Evolutionary conservation across 1,284 basidiomycete genomes (phyloP), one percentile per base, ranked within the genome.

Genomic region (Melampsora abietis-canadensis): DNA sequence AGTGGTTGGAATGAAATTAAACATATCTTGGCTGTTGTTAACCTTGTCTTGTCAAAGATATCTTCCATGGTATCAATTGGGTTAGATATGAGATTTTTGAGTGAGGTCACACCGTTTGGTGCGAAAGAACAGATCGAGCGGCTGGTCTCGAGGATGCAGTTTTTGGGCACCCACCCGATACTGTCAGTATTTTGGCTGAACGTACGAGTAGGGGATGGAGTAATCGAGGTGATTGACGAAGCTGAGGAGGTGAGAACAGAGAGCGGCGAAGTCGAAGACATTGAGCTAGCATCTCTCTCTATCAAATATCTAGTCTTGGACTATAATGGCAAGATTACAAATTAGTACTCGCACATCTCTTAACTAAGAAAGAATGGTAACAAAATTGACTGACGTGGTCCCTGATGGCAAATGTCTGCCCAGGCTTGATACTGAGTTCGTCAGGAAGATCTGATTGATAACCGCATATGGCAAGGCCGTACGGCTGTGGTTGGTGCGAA

Each of bases 391-490:
- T 73, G n/a, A 65, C 69, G 30, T 59, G 31, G 8, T 61, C 47
- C 21, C 30, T 73, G 30, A 73, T 51, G 24, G 54, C 65, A 17
- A 73, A 73, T 4, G 69, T 64, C 46, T 73, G 60, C 10, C 69
- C 69, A 46, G 69, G 60, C 54, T 73, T 74, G 37, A 74, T 66
- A 27, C 48, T 66, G 15, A 74, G n/a, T 57, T 74, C 72, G 19
- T 59, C 72, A 2, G 24, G 34, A 12, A 21, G 27, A 30, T 46
- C 40, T 15, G 72, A 48, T 59, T 66, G 72, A 59, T 74, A 66
- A 6, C 64, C 63, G 62, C 72, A 74, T 27, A 74, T 66, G 19
- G 64, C 64, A 5, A 74, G 51, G 12, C 64, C 72, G n/a, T 48
- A 61, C 30, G 63, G 27, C 15, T 60, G 30, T 14, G 54, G 64